Evolutionary conservation across 73 alveolate genomes (phyloP).

Genomic region (Paramecium caudatum): DNA sequence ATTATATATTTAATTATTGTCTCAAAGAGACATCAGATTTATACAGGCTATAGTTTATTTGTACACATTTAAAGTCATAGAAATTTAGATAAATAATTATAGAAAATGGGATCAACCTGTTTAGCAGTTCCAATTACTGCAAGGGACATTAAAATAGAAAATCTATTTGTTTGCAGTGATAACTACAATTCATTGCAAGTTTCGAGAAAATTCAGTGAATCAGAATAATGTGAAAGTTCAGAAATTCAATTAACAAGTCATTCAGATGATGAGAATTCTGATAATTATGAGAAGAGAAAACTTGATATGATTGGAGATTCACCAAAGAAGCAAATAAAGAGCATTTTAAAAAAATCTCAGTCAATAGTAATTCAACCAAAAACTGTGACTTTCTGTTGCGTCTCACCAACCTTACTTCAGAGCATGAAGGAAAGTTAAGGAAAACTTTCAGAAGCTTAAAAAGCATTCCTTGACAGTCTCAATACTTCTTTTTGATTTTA

Average conservation of each 20-base stretch:
- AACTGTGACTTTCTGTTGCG: not conserved
- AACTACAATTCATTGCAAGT: not conserved
- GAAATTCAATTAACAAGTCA: not conserved
- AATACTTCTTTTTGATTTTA: too few species aligned
- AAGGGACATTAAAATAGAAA: not conserved
- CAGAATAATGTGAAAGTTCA: not conserved
- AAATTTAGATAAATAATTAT: not conserved
- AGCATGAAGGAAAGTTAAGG: not conserved
- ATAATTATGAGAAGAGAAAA: not conserved
- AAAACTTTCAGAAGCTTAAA: slow-evolving; percentile 11
- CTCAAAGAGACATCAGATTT: too few species aligned
- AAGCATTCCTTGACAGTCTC: not conserved
- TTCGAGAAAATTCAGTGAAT: not conserved
- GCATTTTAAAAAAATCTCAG: slow-evolving; percentile 37
- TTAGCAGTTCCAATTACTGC: not conserved
- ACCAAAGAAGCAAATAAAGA: not conserved
- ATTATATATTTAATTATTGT: too few species aligned
- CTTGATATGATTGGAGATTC: not conserved
- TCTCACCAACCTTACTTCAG: not conserved
- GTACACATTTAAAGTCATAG: too few species aligned
- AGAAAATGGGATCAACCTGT: slow-evolving; percentile 41
- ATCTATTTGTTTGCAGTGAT: too few species aligned
- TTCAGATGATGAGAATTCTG: slow-evolving; percentile 5
- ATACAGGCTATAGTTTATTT: too few species aligned
- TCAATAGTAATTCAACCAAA: not conserved